Percentiles rank a stretch among this genome's conserved stretches.
Evolutionary conservation across 306 rosid genomes (phyloP).

Genomic region (Pyrus bretschneideri): DNA sequence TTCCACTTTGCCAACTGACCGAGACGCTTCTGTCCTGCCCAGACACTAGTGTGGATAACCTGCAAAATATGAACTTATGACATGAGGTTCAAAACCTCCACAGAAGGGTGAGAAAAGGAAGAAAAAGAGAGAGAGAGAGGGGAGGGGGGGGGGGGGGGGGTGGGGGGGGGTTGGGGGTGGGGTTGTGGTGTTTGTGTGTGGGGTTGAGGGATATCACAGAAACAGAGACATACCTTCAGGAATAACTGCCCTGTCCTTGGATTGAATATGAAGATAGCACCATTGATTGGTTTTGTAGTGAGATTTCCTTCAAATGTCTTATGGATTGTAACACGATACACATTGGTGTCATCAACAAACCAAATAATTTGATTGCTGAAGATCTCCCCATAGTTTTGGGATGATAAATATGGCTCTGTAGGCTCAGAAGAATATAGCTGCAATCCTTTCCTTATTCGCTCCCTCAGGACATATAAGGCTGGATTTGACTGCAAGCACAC

Average conservation of each 20-base stretch:
- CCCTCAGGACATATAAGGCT: slow-evolving; percentile 94
- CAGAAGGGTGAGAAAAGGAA: background rate
- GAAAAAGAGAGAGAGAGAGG: background rate
- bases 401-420: slow-evolving; percentile 93
- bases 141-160: too few relatives aligned
- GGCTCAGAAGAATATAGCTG: slow-evolving; percentile 99
- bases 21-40: slow-evolving; percentile 99
- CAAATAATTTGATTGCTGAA: slow-evolving; percentile 98
- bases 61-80: slow-evolving; percentile 26
- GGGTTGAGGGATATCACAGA: background rate
- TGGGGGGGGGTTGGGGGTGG: too few relatives aligned
- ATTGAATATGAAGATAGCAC: slow-evolving; percentile 93
- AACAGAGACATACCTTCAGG: slow-evolving; percentile 56
- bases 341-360: slow-evolving; percentile 99
- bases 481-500: slow-evolving; percentile 85
- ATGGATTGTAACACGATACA: slow-evolving; percentile 95
- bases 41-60: slow-evolving; percentile 98
- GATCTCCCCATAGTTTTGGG: slow-evolving; percentile 98
- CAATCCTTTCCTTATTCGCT: slow-evolving; percentile 94
- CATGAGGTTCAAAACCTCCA: slow-evolving; percentile 3
- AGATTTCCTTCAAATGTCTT: slow-evolving; percentile 99
- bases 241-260: slow-evolving; percentile 98
- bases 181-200: too few relatives aligned
- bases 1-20: slow-evolving; percentile 99
- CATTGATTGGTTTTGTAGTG: slow-evolving; percentile 96